Evolutionary conservation across 257 asterid genomes (phyloP), one percentile per base, ranked within the genome.

Genomic region (Ligustrum vulgare): DNA sequence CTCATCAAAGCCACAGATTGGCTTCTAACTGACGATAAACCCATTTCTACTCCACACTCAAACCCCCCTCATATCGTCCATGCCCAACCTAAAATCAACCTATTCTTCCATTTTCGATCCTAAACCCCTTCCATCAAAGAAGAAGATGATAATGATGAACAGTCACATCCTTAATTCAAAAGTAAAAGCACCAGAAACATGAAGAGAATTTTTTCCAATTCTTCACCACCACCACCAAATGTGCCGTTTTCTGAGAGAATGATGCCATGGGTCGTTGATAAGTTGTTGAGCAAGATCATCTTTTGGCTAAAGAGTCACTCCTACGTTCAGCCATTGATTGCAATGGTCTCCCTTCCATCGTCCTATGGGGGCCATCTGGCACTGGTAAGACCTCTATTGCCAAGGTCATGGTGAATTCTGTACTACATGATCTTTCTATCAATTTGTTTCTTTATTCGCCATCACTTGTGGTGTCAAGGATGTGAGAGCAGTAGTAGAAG

Each of bases 341-440:
- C 66, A 76, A 87, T 51, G 90, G 93, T 60, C 84, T 93, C 25
- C 98, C 96, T 15, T 91, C 97, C 28, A 45, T 91, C 71, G 49
- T 93, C 73, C 78, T 93, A 0, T 93, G 98, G 97, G 98, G 98
- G 6, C 97, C 98, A 4, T n/a, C n/a, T n/a, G n/a, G n/a, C n/a
- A n/a, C n/a, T n/a, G n/a, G n/a, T n/a, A n/a, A n/a, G n/a, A n/a
- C n/a, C n/a, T n/a, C n/a, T n/a, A n/a, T n/a, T n/a, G n/a, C n/a
- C n/a, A n/a, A n/a, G n/a, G n/a, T n/a, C n/a, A n/a, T n/a, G n/a
- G n/a, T n/a, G n/a, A n/a, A n/a, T n/a, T n/a, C n/a, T n/a, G n/a
- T n/a, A n/a, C n/a, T n/a, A n/a, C n/a, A n/a, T n/a, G n/a, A n/a
- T n/a, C n/a, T n/a, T n/a, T n/a, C n/a, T n/a, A n/a, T n/a, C n/a